phyloP scores from a whole-genome alignment of 2,329 filamentous ascomycete species.

The Pestalotiopsis sp. region DNA sequence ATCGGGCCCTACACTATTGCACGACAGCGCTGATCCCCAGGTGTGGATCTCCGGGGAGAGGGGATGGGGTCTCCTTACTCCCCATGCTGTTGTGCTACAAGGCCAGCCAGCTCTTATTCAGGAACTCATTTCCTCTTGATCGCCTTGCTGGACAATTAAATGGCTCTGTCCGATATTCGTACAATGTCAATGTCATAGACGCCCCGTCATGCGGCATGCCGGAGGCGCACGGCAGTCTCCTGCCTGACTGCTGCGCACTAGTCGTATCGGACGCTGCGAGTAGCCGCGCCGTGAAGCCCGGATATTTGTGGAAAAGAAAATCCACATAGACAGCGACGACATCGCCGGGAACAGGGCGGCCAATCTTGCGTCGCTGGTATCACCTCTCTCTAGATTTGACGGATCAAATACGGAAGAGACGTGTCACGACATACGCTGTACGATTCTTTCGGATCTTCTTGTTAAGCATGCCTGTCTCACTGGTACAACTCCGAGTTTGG shows the following conservation, averaged over 20 bases:
- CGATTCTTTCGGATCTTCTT: not conserved
- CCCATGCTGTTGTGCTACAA: not conserved
- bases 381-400: not conserved
- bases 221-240: not conserved
- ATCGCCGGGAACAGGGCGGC: not conserved
- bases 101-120: not conserved
- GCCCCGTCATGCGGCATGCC: not conserved
- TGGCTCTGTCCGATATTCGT: not conserved
- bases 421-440: not conserved
- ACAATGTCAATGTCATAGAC: not conserved
- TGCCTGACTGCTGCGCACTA: not conserved
- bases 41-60: not conserved
- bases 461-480: not conserved
- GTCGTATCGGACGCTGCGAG: not conserved
- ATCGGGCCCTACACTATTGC: not conserved
- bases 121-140: not conserved
- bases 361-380: not conserved
- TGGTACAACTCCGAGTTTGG: not conserved
- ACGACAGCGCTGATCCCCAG: not conserved
- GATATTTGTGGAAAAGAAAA: not conserved
- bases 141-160: not conserved
- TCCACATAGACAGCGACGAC: not conserved
- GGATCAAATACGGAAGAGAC: not conserved
- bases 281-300: not conserved
- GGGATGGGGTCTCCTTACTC: not conserved